Evolutionary conservation across 805 yeast genomes (phyloP).

Genomic region (Candida xyloterini): DNA sequence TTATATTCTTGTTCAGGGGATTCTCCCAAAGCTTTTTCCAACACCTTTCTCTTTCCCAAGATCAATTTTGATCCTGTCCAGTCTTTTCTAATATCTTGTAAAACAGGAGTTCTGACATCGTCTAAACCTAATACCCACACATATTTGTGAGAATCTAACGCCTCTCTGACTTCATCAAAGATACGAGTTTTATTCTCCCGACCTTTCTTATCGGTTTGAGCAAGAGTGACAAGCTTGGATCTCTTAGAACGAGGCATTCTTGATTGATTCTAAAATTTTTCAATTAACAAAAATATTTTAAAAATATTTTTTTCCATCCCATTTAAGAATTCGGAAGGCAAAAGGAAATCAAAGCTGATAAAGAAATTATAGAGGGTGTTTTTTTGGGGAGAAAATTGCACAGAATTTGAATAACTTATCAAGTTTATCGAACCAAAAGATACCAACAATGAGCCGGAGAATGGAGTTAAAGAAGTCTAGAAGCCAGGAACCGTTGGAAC

Average conservation of each 20-base stretch:
- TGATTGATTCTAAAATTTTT: slow-evolving; percentile 8
- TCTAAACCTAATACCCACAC: slow-evolving; percentile 85
- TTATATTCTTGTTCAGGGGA: slow-evolving; percentile 86
- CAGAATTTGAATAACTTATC: not conserved
- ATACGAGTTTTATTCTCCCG: slow-evolving; percentile 87
- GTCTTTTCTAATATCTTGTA: slow-evolving; percentile 87
- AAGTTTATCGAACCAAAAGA: not conserved
- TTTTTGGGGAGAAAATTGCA: slow-evolving; percentile 1
- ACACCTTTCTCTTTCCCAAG: slow-evolving; percentile 89
- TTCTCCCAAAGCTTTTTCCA: slow-evolving; percentile 89
- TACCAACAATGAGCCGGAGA: slow-evolving; percentile 4
- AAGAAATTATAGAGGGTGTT: slow-evolving; percentile 8
- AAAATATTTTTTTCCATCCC: slow-evolving; percentile 13
- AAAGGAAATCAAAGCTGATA: slow-evolving; percentile 13
- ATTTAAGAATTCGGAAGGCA: slow-evolving; percentile 12
- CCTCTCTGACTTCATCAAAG: slow-evolving; percentile 84
- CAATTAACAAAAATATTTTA: slow-evolving; percentile 5
- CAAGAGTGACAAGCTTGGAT: slow-evolving; percentile 91
- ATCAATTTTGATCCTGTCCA: slow-evolving; percentile 90
- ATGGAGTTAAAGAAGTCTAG: slow-evolving; percentile 8
- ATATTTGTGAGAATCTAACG: slow-evolving; percentile 72
- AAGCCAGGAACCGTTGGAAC: slow-evolving; percentile 9
- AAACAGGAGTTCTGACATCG: slow-evolving; percentile 92
- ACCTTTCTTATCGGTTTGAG: slow-evolving; percentile 96
- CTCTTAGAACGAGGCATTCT: slow-evolving; percentile 96